phyloP scores from a whole-genome alignment of 257 asterid species.

The Gentiana macrophylla region DNA sequence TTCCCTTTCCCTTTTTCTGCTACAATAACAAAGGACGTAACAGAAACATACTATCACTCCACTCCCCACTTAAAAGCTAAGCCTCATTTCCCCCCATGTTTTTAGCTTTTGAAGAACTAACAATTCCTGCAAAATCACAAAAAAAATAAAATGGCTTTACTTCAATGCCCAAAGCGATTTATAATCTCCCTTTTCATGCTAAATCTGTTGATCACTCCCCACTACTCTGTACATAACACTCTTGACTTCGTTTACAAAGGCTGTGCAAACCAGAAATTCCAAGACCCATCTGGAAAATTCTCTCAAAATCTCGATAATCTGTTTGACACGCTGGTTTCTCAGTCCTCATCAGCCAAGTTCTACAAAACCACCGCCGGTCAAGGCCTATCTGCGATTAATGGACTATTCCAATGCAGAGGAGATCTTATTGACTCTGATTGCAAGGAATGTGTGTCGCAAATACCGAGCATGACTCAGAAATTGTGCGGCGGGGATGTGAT shows the following conservation, averaged over 20 bases:
- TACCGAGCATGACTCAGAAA: constrained; percentile 24
- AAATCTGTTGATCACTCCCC: constrained; percentile 9
- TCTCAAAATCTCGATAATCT: constrained; percentile 33
- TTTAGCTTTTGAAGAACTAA: no score
- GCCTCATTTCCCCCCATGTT: no score
- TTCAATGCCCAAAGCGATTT: constrained; percentile 14
- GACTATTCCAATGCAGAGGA: constrained; percentile 73
- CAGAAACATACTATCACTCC: no score
- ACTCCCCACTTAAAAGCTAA: no score
- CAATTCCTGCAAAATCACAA: no score
- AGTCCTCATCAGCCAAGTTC: constrained; percentile 53
- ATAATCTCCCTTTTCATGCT: constrained; percentile 13
- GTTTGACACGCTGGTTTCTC: constrained; percentile 33
- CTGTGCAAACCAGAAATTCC: constrained; percentile 69
- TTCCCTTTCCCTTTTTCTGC: no score
- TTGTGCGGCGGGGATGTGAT: constrained; percentile 50
- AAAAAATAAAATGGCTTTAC: constrained; percentile 31
- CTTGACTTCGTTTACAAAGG: constrained; percentile 55
- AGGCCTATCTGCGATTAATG: constrained; percentile 37
- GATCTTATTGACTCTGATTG: constrained; percentile 55
- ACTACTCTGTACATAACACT: constrained; percentile 38
- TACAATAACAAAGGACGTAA: no score
- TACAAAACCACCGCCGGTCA: constrained; percentile 40
- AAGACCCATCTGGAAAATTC: constrained; percentile 31
- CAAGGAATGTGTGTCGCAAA: constrained; percentile 31